Evolutionary conservation across 192 early-diverging fungal species (phyloP).

Genomic region (Thamnidium elegans): DNA sequence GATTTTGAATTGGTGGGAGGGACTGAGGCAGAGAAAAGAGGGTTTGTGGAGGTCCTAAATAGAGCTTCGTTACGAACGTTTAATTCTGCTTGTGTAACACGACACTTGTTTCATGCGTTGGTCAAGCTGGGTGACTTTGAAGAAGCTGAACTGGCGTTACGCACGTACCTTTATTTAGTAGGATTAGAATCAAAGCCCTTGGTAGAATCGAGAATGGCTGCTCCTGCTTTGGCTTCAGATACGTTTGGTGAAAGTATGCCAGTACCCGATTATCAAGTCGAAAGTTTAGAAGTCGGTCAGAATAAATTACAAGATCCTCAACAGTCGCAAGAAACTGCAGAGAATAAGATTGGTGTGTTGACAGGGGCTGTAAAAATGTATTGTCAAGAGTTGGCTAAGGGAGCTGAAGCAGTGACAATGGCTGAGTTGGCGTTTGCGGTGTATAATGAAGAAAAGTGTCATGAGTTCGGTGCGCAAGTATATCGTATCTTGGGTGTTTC

Average conservation of each 20-base stretch:
- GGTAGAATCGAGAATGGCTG: constrained; percentile 6
- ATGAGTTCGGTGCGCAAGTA: constrained; percentile 17
- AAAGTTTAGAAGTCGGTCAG: not conserved
- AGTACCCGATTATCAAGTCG: not conserved
- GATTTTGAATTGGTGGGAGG: constrained; percentile 57
- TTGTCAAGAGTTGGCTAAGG: constrained; percentile 31
- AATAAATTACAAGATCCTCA: not conserved
- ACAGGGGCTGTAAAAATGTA: constrained; percentile 47
- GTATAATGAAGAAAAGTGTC: not conserved
- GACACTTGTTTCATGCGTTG: constrained; percentile 57
- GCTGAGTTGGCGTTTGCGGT: constrained; percentile 29
- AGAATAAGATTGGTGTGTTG: constrained; percentile 21
- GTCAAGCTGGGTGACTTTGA: constrained; percentile 64
- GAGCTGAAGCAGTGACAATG: constrained; percentile 17
- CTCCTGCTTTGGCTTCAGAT: constrained; percentile 14
- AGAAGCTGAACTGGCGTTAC: constrained; percentile 66
- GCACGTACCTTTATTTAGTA: constrained; percentile 57
- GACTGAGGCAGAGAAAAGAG: constrained; percentile 51
- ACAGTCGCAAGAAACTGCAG: constrained; percentile 24
- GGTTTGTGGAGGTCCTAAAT: constrained; percentile 58
- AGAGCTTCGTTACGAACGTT: constrained; percentile 62
- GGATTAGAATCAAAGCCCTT: constrained; percentile 27
- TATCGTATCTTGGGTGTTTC: constrained; percentile 34
- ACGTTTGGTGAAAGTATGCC: constrained; percentile 11
- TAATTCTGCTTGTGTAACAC: constrained; percentile 65